Evolutionary conservation across 208 protist genomes (phyloP).

Genomic region (Leptomonas seymouri): DNA sequence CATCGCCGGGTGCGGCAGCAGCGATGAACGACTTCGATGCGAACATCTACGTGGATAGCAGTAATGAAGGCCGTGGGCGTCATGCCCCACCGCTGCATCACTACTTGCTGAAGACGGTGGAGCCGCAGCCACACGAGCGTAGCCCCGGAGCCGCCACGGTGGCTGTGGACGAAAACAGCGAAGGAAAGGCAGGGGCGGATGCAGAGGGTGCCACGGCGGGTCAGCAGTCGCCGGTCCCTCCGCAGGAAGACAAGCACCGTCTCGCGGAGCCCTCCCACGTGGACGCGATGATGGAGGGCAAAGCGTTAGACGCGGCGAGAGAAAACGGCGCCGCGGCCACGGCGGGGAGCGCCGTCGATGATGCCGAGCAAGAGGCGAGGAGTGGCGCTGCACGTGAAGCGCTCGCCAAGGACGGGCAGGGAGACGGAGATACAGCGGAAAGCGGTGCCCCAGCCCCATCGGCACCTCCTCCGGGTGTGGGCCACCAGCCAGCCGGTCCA

Average conservation of each 20-base stretch:
- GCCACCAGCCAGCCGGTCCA: background rate
- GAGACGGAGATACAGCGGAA: background rate
- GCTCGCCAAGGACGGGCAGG: background rate
- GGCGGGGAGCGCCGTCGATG: background rate
- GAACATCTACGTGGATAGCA: background rate
- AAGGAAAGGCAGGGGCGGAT: background rate
- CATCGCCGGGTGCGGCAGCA: background rate
- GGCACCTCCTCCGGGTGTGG: no score
- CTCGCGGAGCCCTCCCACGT: background rate
- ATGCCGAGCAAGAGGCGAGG: background rate
- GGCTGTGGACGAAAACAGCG: background rate
- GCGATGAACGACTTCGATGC: background rate
- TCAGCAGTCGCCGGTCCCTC: background rate
- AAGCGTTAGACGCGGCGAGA: background rate
- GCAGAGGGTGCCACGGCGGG: background rate
- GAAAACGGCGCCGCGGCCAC: background rate
- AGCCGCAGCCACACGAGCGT: conserved; percentile 22
- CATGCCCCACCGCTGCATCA: conserved; percentile 30
- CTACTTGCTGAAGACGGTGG: conserved; percentile 33
- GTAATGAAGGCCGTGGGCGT: background rate
- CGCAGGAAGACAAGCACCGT: background rate
- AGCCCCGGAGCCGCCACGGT: background rate
- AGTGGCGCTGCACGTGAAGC: background rate
- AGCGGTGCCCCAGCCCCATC: no score
- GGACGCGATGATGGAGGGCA: background rate